Evolutionary conservation across 2,329 filamentous ascomycete species (phyloP), one percentile per base, ranked within the genome.

Genomic region (Cladophialophora bantiana): DNA sequence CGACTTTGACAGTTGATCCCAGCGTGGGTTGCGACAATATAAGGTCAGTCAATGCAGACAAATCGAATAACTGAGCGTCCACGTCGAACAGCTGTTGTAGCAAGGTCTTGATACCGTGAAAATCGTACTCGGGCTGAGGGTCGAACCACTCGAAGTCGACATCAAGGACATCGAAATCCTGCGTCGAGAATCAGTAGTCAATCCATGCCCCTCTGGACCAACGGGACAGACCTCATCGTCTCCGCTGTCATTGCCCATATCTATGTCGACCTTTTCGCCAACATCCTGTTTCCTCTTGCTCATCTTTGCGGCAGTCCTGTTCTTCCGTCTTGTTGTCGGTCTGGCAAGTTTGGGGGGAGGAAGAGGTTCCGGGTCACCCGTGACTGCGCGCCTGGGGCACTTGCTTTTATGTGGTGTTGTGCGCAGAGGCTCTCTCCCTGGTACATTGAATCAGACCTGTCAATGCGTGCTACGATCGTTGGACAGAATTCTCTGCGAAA

Each of bases 81-180:
- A 91, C 88, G 78, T 98, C 95, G 78, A 99, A 89, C 50, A 99
- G 88, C 79, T 99, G 95, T 67, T 94, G 91, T 67, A 97, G 81
- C 7, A 99, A 88, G 9, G 88, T 90, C 79, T 97, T 97, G 73
- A 96, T 87, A 66, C 95, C 95, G 80, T 98, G 94, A 79, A 98
- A 98, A 79, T 99, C 95, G 74, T 96, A 86, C 7, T 91, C 88
- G 1, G 91, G 85, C 74, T 95, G 90, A 69, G 94, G 96, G 80
- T 97, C 96, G 83, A 98, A 99, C 91, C 93, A 98, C 82, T 99
- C 95, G 75, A 99, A 99, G 72, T 98, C 94, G 65, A 98, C 93
- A 76, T 98, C 90, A 71, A 99, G 88, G 78, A 94, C 90, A 77
- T 97, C 91, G 75, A 93, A 90, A 75, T 97, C 92, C 92, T 96